phyloP scores from a whole-genome alignment of 352 stramenopile genomes.

The Phytopythium delawarense region DNA sequence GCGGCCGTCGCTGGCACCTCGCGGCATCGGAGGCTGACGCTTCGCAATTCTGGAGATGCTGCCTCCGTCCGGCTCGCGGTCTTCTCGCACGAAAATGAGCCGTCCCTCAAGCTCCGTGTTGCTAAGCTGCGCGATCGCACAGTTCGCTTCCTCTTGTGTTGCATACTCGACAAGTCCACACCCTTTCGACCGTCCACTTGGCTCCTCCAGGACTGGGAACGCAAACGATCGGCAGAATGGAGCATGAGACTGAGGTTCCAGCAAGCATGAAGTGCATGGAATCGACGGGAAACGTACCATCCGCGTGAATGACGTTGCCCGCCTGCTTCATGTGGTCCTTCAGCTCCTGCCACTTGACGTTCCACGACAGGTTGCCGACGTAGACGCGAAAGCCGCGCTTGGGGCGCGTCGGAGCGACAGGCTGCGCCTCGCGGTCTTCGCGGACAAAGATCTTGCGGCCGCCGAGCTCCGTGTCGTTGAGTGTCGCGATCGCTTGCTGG shows the following conservation, averaged over 20 bases:
- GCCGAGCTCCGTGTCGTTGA: conserved; percentile 91
- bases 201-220: conserved; percentile 62
- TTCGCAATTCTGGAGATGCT: conserved; percentile 73
- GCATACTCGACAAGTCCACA: conserved; percentile 76
- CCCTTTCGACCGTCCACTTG: conserved; percentile 88
- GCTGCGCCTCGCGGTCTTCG: conserved; percentile 86
- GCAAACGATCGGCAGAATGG: background rate
- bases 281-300: conserved; percentile 32
- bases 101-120: conserved; percentile 92
- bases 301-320: conserved; percentile 76
- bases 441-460: conserved; percentile 93
- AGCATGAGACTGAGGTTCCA: background rate
- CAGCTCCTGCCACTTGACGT: conserved; percentile 92
- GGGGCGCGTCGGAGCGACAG: conserved; percentile 13
- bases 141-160: conserved; percentile 65
- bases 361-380: conserved; percentile 91
- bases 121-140: conserved; percentile 88
- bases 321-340: conserved; percentile 94
- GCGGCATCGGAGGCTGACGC: conserved; percentile 17
- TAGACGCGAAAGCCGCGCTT: conserved; percentile 71
- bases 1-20: conserved; percentile 19
- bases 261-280: background rate
- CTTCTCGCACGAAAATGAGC: conserved; percentile 85
- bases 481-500: conserved; percentile 70
- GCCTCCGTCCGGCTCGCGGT: conserved; percentile 62